A percentile compares a stretch with the other conserved stretches of the same genome.
phyloP scores from a whole-genome alignment of 176 grass and related monocot species.

The Eleusine indica region DNA sequence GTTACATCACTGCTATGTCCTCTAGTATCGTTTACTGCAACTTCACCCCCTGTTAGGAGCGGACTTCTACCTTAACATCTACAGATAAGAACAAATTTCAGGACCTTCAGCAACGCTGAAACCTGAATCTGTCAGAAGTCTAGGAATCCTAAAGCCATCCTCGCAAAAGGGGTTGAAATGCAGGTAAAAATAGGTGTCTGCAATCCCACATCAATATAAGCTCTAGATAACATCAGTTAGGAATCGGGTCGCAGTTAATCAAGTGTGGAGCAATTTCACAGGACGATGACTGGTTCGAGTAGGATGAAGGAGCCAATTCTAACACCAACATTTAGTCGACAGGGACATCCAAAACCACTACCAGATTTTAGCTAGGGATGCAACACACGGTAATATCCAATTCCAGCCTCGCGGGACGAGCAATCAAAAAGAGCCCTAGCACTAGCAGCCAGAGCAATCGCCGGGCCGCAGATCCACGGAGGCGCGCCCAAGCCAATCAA shows the following conservation, averaged over 20 bases:
- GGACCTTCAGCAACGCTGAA: background rate
- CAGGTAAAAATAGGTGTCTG: background rate
- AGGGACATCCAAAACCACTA: background rate
- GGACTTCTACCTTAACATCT: background rate
- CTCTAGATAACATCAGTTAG: background rate
- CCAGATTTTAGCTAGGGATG: constrained; percentile 16
- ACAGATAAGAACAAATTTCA: background rate
- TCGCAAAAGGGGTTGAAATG: background rate
- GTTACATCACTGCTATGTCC: background rate
- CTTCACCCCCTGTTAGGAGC: background rate
- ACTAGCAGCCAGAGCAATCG: background rate
- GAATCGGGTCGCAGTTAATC: background rate
- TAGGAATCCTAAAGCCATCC: background rate
- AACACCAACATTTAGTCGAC: background rate
- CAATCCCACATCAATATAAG: background rate
- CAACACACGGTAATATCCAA: background rate
- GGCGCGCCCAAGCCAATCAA: background rate
- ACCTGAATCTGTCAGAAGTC: background rate
- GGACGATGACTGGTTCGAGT: background rate
- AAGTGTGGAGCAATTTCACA: background rate
- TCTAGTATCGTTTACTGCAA: background rate
- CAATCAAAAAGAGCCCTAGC: background rate
- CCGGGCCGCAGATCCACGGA: constrained; percentile 18
- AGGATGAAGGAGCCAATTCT: background rate
- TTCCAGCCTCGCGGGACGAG: background rate